Conservation (phyloP, 441 rosid species). For the Populus tomentosa region DNA sequence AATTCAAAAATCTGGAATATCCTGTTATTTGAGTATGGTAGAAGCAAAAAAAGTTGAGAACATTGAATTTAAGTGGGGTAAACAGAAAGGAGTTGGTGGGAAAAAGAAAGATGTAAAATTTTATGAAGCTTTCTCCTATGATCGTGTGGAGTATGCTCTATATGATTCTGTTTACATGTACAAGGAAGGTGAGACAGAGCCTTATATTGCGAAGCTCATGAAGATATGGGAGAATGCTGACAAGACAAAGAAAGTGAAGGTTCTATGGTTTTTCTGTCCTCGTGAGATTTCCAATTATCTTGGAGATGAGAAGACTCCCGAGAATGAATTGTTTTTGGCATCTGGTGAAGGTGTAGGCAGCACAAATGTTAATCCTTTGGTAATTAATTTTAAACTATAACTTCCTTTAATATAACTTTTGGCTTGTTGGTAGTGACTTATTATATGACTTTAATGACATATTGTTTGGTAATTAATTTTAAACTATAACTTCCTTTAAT, state of each 20-base stretch:
- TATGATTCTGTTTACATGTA: constrained; percentile 61
- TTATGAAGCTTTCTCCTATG: constrained; percentile 67
- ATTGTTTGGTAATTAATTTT: constrained; percentile 61
- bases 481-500: neutral
- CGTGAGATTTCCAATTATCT: constrained; percentile 52
- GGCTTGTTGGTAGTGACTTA: too few relatives aligned
- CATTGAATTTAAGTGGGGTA: constrained; percentile 74
- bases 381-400: too few relatives aligned
- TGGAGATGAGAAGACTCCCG: constrained; percentile 23
- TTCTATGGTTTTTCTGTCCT: constrained; percentile 80
- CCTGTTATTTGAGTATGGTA: constrained; percentile 42
- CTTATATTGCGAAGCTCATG: constrained; percentile 63
- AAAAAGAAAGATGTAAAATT: constrained; percentile 57
- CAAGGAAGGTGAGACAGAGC: constrained; percentile 43
- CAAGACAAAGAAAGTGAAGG: constrained; percentile 51
- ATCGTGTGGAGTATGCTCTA: constrained; percentile 60
- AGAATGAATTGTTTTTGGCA: constrained; percentile 79
- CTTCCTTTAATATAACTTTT: too few relatives aligned
- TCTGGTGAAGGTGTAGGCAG: constrained; percentile 81
- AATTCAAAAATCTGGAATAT: constrained; percentile 9
- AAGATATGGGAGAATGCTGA: constrained; percentile 66
- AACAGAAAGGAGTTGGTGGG: constrained; percentile 56
- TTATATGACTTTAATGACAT: too few relatives aligned
- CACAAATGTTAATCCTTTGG: constrained; percentile 61
- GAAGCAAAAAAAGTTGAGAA: constrained; percentile 33